phyloP scores from a whole-genome alignment of 495 filamentous ascomycete species.

The Talaromyces nanjingensis region DNA sequence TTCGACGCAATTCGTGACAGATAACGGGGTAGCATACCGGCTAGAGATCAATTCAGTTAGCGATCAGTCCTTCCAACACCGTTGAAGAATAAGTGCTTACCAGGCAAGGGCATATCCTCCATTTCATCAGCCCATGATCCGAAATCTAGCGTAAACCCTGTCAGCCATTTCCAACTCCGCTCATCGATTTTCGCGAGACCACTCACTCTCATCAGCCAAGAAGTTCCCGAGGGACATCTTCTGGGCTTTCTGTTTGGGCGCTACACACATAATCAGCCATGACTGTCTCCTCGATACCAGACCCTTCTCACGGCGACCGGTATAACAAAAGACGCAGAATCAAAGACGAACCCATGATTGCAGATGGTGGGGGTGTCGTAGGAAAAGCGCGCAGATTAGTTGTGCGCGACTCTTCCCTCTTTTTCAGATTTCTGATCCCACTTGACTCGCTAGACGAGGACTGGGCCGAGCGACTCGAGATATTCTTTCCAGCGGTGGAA shows the following conservation, averaged over 20 bases:
- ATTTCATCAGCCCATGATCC: constrained; percentile 99
- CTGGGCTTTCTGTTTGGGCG: constrained; percentile 83
- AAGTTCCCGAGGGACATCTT: constrained; percentile 94
- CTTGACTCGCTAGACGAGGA: constrained; percentile 5
- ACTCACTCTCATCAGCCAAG: constrained; percentile 76
- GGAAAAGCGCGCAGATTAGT: constrained; percentile 39
- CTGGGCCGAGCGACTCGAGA: neutral
- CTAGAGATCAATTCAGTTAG: constrained; percentile 20
- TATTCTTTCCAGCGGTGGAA: neutral
- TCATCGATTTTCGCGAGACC: constrained; percentile 13
- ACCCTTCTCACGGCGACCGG: constrained; percentile 6
- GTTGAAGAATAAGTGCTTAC: constrained; percentile 42
- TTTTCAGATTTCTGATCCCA: neutral
- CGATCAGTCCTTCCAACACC: constrained; percentile 12
- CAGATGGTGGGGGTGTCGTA: constrained; percentile 35
- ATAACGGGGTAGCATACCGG: constrained; percentile 25
- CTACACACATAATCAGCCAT: constrained; percentile 46
- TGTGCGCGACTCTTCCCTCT: constrained; percentile 38
- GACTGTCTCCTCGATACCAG: constrained; percentile 3
- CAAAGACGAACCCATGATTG: constrained; percentile 76
- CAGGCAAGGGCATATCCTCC: constrained; percentile 69
- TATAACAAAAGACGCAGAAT: neutral
- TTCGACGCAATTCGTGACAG: neutral
- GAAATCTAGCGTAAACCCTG: constrained; percentile 48
- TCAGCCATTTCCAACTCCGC: constrained; percentile 28